Evolutionary conservation across 2,329 filamentous ascomycete species (phyloP), one percentile per base, ranked within the genome.

Genomic region (Ophiosphaerella herpotricha): DNA sequence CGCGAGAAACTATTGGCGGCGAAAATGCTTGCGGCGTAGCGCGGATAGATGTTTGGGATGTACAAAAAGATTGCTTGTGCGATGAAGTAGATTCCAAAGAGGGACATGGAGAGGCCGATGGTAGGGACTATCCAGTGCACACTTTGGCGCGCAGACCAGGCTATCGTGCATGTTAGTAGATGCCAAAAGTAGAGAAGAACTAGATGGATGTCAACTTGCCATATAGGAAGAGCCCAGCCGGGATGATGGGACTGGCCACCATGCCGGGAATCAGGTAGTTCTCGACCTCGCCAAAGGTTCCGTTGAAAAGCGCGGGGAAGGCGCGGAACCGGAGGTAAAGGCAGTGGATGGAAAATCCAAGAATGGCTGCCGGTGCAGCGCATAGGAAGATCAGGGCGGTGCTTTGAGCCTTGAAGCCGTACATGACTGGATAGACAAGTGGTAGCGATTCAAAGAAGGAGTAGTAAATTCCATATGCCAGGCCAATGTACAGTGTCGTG

Each of bases 301-400:
- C 84, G 78, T 74, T 86, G 78, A 68, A 85, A 80, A 26, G 73
- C 57, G 16, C 79, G 78, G 50, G 88, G 68, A 48, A 74, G 79
- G 57, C 91, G 69, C 76, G 93, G 92, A 76, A 93, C 85, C 60
- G 83, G 85, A 81, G 94, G 92, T 70, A 95, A 82, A 1, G 85
- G 61, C 0, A 90, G 84, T n/a, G 88, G 74, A 72, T 86, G 6
- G 73, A 61, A 12, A 89, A 87, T 1, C 86, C 88, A 44, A 75
- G 52, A 0, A 91, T 13, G 24, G 91, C 88, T 43, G 89, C 89
- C 11, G 93, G 76, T 6, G 89, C 87, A 34, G 92, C 73, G 5
- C 88, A 88, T 56, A 94, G 91, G 72, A 94, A 94, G 84, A 93
- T 91, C 6, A 95, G 80, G 37, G 89, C 89, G 0, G 89, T 91